Percentiles rank a stretch among this genome's conserved stretches.
These are phyloP conservation scores for Penicillium subrubescens DNA, from an alignment of 495 filamentous ascomycete species.

Conservation along the genomic window DNA sequence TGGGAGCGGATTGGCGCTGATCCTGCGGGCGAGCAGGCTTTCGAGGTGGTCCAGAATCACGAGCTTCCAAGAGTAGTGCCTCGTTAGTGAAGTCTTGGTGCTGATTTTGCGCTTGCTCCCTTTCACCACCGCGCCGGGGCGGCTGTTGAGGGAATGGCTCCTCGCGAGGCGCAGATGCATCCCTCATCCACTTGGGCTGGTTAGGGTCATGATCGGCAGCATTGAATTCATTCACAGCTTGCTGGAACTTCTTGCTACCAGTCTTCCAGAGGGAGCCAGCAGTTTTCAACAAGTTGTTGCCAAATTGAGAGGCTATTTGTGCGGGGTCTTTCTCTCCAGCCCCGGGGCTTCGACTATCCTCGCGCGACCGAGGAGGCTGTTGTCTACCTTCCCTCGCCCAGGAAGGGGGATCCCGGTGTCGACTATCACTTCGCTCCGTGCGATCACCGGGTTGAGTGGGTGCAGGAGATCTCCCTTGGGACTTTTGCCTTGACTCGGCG, in stretches of 20 bases:
- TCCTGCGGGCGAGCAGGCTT: constrained; percentile 39
- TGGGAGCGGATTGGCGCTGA: constrained; percentile 22
- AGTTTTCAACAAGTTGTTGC: constrained; percentile 85
- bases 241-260: constrained; percentile 91
- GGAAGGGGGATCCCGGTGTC: constrained; percentile 39
- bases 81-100: constrained; percentile 71
- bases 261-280: constrained; percentile 93
- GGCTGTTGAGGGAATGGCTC: constrained; percentile 23
- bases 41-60: constrained; percentile 42
- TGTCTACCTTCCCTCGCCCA: constrained; percentile 41
- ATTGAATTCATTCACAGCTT: constrained; percentile 89
- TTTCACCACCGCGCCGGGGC: constrained; percentile 18
- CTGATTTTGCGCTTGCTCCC: constrained; percentile 27
- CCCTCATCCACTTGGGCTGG: constrained; percentile 95
- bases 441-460: constrained; percentile 36
- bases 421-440: constrained; percentile 40
- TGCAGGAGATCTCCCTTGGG: constrained; percentile 37
- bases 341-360: constrained; percentile 58
- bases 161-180: constrained; percentile 50
- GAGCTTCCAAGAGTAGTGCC: constrained; percentile 82
- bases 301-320: constrained; percentile 78
- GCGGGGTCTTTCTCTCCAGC: constrained; percentile 73
- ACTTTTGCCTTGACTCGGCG: constrained; percentile 65
- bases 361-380: constrained; percentile 39
- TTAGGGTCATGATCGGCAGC: constrained; percentile 72